phyloP scores from a whole-genome alignment of 176 grass and related monocot genomes.

The Zea mays region DNA sequence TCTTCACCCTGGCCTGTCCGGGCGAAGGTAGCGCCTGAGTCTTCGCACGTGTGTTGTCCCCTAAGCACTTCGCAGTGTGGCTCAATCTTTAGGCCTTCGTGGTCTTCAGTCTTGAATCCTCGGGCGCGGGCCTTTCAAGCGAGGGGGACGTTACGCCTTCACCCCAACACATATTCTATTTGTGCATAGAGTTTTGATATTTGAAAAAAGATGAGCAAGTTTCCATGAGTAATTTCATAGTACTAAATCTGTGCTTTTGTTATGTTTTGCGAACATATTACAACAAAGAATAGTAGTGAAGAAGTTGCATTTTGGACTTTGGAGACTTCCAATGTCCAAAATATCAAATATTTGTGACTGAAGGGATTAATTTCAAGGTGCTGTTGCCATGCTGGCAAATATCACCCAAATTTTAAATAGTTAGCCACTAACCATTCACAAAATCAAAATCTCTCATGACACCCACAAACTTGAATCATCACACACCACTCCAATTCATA shows the following conservation, averaged over 20 bases:
- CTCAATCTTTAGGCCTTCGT: no score
- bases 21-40: no score
- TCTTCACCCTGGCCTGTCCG: no score
- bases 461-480: not conserved
- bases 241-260: not conserved
- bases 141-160: no score
- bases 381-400: not conserved
- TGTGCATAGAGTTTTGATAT: not conserved
- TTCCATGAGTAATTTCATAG: not conserved
- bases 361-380: not conserved
- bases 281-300: not conserved
- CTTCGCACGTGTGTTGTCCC: no score
- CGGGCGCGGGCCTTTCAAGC: no score
- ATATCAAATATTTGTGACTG: not conserved
- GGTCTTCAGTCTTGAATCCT: no score
- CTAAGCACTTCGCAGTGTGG: no score
- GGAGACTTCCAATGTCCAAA: not conserved
- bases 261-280: conserved; percentile 7
- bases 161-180: not conserved
- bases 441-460: not conserved
- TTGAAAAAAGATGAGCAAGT: not conserved
- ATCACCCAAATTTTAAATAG: not conserved
- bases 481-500: not conserved
- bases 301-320: not conserved
- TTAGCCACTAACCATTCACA: not conserved